A percentile compares a stretch with the other conserved stretches of the same genome.
These are phyloP conservation scores for Penicillium antarcticum DNA, from an alignment of 495 filamentous ascomycete genomes.

Conservation along the genomic window DNA sequence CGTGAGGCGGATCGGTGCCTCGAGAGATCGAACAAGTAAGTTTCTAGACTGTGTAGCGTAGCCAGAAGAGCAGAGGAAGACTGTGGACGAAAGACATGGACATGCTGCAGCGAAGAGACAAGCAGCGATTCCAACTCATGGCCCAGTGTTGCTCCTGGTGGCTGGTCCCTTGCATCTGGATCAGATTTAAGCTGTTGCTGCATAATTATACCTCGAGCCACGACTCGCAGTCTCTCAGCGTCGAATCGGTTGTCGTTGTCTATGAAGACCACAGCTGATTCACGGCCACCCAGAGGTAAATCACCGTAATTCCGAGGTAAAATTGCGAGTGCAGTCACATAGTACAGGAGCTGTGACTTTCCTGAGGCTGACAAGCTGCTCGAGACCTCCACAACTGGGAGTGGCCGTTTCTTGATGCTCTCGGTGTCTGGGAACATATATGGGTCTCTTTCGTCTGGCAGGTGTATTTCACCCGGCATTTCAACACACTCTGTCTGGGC, in stretches of 20 bases:
- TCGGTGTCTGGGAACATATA: slow-evolving; percentile 7
- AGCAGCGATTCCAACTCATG: slow-evolving; percentile 29
- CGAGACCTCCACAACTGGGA: slow-evolving; percentile 55
- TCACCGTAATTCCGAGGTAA: slow-evolving; percentile 44
- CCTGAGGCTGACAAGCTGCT: slow-evolving; percentile 53
- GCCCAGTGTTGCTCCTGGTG: background rate
- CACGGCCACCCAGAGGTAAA: slow-evolving; percentile 41
- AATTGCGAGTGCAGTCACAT: slow-evolving; percentile 56
- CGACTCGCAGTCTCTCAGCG: slow-evolving; percentile 48
- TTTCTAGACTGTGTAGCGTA: slow-evolving; percentile 44
- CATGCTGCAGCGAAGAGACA: slow-evolving; percentile 37
- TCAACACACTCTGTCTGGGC: background rate
- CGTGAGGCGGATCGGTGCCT: slow-evolving; percentile 48
- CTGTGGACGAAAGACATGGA: slow-evolving; percentile 56
- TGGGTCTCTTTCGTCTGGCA: slow-evolving; percentile 1
- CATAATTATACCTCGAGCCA: slow-evolving; percentile 29
- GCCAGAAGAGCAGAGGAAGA: slow-evolving; percentile 49
- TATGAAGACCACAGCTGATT: slow-evolving; percentile 62
- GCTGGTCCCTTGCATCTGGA: background rate
- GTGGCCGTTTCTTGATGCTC: slow-evolving; percentile 21
- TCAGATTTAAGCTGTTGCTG: slow-evolving; percentile 6
- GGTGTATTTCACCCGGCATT: background rate
- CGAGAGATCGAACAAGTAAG: slow-evolving; percentile 49
- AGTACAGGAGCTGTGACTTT: slow-evolving; percentile 67
- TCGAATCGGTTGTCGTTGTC: slow-evolving; percentile 70